Evolutionary conservation across 257 asterid species (phyloP).

Genomic region (Lycium ferocissimum): DNA sequence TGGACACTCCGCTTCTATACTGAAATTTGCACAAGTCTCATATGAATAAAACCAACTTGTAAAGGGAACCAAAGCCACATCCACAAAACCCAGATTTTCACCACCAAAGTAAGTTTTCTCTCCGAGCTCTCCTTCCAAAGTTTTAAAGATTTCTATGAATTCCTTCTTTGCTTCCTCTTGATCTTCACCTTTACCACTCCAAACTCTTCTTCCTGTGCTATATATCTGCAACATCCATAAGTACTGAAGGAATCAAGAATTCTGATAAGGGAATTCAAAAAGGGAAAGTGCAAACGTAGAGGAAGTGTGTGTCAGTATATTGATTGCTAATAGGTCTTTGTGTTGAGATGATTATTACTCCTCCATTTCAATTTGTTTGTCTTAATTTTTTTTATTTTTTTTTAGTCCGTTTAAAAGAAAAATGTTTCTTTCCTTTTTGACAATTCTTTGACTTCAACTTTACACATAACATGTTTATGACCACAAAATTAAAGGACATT

Average conservation of each 20-base stretch:
- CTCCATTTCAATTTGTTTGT: too few relatives aligned
- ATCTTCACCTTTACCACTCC: slow-evolving; percentile 25
- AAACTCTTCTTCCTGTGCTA: slow-evolving; percentile 27
- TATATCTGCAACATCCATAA: slow-evolving; percentile 11
- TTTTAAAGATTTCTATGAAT: slow-evolving; percentile 9
- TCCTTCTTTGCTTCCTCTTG: slow-evolving; percentile 33
- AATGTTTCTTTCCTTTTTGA: too few relatives aligned
- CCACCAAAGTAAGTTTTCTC: slow-evolving; percentile 31
- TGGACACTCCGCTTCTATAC: slow-evolving; percentile 27
- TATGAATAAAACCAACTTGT: slow-evolving; percentile 30
- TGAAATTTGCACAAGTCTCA: slow-evolving; percentile 33
- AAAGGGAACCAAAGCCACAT: slow-evolving; percentile 27
- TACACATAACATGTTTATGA: too few relatives aligned
- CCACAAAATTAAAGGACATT: too few relatives aligned
- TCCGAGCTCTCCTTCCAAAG: slow-evolving; percentile 30
- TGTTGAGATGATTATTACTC: too few relatives aligned
- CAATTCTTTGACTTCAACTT: too few relatives aligned
- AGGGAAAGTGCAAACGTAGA: too few relatives aligned
- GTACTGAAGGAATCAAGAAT: background rate
- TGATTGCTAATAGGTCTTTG: too few relatives aligned
- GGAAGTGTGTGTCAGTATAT: too few relatives aligned
- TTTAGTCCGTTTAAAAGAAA: too few relatives aligned
- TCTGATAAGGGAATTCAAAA: background rate
- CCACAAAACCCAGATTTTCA: slow-evolving; percentile 28
- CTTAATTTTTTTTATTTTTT: too few relatives aligned